Conservation (phyloP, 208 protist genomes). For the Endotrypanum monterogeii region DNA sequence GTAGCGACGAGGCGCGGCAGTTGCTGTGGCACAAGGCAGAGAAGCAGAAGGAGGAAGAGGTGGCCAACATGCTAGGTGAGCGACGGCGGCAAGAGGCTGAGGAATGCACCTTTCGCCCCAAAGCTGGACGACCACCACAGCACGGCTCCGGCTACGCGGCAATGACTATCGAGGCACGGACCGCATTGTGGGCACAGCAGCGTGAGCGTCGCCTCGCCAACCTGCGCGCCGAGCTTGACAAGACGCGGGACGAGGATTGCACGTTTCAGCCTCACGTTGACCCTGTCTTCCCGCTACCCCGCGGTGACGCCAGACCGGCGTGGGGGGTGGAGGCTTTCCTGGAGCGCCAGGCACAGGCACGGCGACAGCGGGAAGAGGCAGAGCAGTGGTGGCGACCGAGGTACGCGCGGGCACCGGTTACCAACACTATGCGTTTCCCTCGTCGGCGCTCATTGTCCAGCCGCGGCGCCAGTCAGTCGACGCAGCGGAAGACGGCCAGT, state of each 20-base stretch:
- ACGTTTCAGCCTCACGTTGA: constrained; percentile 68
- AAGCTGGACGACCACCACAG: constrained; percentile 50
- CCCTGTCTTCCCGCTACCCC: constrained; percentile 49
- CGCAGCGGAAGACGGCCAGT: not conserved
- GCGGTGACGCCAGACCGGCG: constrained; percentile 16
- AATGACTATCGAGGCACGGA: constrained; percentile 50
- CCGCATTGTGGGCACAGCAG: constrained; percentile 55
- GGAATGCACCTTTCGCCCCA: constrained; percentile 73
- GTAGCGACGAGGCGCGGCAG: constrained; percentile 44
- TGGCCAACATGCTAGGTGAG: constrained; percentile 29
- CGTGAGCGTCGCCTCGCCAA: constrained; percentile 42
- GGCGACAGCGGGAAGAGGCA: constrained; percentile 51
- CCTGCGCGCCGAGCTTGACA: constrained; percentile 43
- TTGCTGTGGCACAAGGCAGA: constrained; percentile 68
- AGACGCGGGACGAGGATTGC: constrained; percentile 41
- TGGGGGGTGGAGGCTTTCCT: constrained; percentile 57
- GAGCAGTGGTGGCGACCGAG: constrained; percentile 58
- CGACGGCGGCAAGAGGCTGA: constrained; percentile 31
- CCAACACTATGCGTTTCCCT: not conserved
- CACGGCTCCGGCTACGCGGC: constrained; percentile 35
- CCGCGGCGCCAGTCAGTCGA: not conserved
- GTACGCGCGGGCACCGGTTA: constrained; percentile 17
- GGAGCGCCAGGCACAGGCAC: constrained; percentile 57
- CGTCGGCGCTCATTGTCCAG: not conserved
- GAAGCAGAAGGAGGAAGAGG: constrained; percentile 44